Base-by-base conservation (phyloP, 192 early-diverging fungal species). In the Phlyctochytrium arcticum region DNA sequence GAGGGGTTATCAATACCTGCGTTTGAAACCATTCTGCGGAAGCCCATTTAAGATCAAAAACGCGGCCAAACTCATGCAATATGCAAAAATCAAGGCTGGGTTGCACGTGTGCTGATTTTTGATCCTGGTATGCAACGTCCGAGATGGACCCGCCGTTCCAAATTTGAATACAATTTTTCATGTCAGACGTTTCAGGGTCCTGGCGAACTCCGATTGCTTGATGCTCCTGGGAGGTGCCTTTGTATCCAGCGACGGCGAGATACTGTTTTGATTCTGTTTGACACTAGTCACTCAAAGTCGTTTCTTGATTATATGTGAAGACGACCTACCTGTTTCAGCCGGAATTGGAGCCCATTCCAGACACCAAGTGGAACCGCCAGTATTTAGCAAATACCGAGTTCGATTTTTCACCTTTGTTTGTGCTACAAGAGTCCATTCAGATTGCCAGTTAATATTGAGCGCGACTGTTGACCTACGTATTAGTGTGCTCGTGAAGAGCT, bases 321-420 rank as follows among this genome's bases (percentile, higher is more conserved):
- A n/a, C 10, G 21, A 10, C 59, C 50, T 27, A 63, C 61, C 47
- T 5, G 17, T 26, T 26, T 29, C 49, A 7, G 12, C 44, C 8
- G 48, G 61, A 12, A 63, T 34, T 34, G 62, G 61, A 36, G 65
- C 60, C 76, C 76, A 78, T 56, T 71, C 70, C 42, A 75, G 36
- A 7, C 73, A 72, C 76, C 76, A 78, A 1, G 75, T 71, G 34
- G 76, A 78, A 12, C 70, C 73, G 6, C 76, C 76, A 27, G 48
- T 54, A 50, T 75, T 75, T 21, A 80, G 34, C 10, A 72, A 44
- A 60, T 42, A 63, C 17, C 69, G 68, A 4, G 5, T 21, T 10
- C 36, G 34, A 3, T 57, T 57, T 33, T 57, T n/a, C n/a, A n/a
- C n/a, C n/a, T n/a, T n/a, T n/a, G n/a, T n/a, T n/a, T n/a, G n/a